A percentile compares a stretch with the other conserved stretches of the same genome.
Conservation (phyloP, 169 alveolate species). For the Miamiensis avidus region DNA sequence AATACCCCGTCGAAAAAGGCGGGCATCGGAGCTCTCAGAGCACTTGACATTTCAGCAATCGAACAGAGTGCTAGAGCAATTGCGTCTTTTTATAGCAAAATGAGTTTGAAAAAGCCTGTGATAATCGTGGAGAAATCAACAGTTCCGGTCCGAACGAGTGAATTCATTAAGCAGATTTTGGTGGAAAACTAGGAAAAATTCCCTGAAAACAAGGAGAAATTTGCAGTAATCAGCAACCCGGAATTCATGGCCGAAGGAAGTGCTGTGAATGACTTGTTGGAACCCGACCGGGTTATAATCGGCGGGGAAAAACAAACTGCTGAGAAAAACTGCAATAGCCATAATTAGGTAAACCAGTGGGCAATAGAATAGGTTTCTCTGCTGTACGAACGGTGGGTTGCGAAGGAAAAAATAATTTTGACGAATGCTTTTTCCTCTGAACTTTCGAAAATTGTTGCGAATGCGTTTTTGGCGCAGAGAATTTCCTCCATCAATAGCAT, state of each 20-base stretch:
- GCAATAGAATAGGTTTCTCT: slow-evolving; percentile 41
- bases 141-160: slow-evolving; percentile 84
- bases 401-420: slow-evolving; percentile 68
- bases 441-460: slow-evolving; percentile 85
- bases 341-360: slow-evolving; percentile 73
- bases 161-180: slow-evolving; percentile 63
- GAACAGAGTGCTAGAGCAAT: slow-evolving; percentile 72
- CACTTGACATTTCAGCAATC: slow-evolving; percentile 69
- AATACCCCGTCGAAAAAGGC: slow-evolving; percentile 88
- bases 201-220: slow-evolving; percentile 35
- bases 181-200: slow-evolving; percentile 35
- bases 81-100: slow-evolving; percentile 50
- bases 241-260: slow-evolving; percentile 92
- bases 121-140: slow-evolving; percentile 85
- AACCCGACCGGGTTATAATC: slow-evolving; percentile 86
- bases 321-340: slow-evolving; percentile 19
- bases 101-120: slow-evolving; percentile 58
- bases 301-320: slow-evolving; percentile 46
- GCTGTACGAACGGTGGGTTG: slow-evolving; percentile 83
- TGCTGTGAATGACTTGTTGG: slow-evolving; percentile 76
- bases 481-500: slow-evolving; percentile 88
- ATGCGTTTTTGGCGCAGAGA: slow-evolving; percentile 91
- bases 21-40: slow-evolving; percentile 69
- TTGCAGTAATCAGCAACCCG: slow-evolving; percentile 74
- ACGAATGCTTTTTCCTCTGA: slow-evolving; percentile 88